Evolutionary conservation across 352 stramenopile species (phyloP), one percentile per base, ranked within the genome.

Genomic region (Phytophthora kernoviae): DNA sequence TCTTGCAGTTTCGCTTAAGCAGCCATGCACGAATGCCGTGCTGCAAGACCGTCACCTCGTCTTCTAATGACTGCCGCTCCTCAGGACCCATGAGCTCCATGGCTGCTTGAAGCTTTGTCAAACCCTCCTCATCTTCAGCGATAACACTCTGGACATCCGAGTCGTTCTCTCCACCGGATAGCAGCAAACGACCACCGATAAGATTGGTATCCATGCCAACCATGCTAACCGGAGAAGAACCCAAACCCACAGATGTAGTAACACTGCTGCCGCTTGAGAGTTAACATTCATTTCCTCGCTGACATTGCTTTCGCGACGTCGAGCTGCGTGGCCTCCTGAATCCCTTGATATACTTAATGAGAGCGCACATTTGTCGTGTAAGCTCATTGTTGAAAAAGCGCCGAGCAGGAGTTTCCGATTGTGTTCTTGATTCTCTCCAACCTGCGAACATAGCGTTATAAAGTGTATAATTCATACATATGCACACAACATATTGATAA

Each of bases 61-160:
- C 87, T 64, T 96, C 87, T 9, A 97, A 67, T 7, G 80, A 91
- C 42, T 91, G 69, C 18, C 76, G 75, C 62, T 97, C 91, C 43
- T 95, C 87, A 4, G 84, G 80, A 0, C 80, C 87, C 87, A 95
- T 95, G 39, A 95, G 73, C 62, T 92, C 81, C 79, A 95, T 95
- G 7, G 84, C 87, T 11, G 81, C 84, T 64, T 90, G 80, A 21
- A 94, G 65, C 42, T 91, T 90, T 48, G 72, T 87, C 20, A 91
- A 40, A 20, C 83, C 75, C 39, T 81, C 84, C 68, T 93, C 83
- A 41, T 91, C 78, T 45, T 93, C 84, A 6, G 81, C 85, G 53
- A 95, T 94, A 26, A 93, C 81, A 53, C 83, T 93, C 53, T 91
- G 90, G 32, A 94, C 83, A 55, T 93, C 81, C 37, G 81, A 81